Evolutionary conservation across 306 rosid species (phyloP).

Genomic region (Rubus idaeus): DNA sequence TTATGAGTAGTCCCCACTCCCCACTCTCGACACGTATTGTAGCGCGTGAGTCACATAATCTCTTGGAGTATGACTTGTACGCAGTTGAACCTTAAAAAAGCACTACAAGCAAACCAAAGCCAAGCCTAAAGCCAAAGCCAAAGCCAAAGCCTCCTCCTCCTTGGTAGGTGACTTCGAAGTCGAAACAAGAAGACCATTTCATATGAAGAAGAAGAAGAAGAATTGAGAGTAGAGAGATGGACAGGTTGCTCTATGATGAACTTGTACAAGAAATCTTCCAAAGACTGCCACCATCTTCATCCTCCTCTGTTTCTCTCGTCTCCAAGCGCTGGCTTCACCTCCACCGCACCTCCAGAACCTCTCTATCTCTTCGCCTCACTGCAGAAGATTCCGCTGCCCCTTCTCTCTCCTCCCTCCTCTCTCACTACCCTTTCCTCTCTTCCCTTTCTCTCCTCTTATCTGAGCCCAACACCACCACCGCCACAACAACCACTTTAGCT

Average conservation of each 20-base stretch:
- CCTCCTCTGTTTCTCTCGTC: slow-evolving; percentile 61
- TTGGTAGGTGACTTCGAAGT: slow-evolving; percentile 1
- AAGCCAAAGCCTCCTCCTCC: not conserved
- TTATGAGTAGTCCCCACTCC: not conserved
- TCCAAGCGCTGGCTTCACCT: slow-evolving; percentile 86
- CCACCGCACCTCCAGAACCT: slow-evolving; percentile 59
- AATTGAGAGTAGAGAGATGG: slow-evolving; percentile 40
- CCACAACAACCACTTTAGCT: slow-evolving; percentile 10
- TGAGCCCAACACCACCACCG: slow-evolving; percentile 21
- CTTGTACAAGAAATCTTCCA: slow-evolving; percentile 71
- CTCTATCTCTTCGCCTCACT: slow-evolving; percentile 60
- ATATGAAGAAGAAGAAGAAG: not conserved
- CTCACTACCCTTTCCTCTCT: slow-evolving; percentile 59
- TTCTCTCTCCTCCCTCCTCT: slow-evolving; percentile 51
- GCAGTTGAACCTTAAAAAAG: slow-evolving; percentile 5
- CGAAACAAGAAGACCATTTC: not conserved
- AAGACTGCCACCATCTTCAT: slow-evolving; percentile 54
- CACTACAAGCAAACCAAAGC: slow-evolving; percentile 31
- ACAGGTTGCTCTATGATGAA: slow-evolving; percentile 62
- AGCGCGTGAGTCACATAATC: not conserved
- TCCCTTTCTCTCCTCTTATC: slow-evolving; percentile 53
- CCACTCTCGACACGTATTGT: not conserved
- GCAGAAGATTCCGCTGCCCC: slow-evolving; percentile 30
- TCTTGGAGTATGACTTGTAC: slow-evolving; percentile 23
- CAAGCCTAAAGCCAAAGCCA: slow-evolving; percentile 9